Evolutionary conservation across 441 rosid species (phyloP).

Genomic region (Capsella rubella): DNA sequence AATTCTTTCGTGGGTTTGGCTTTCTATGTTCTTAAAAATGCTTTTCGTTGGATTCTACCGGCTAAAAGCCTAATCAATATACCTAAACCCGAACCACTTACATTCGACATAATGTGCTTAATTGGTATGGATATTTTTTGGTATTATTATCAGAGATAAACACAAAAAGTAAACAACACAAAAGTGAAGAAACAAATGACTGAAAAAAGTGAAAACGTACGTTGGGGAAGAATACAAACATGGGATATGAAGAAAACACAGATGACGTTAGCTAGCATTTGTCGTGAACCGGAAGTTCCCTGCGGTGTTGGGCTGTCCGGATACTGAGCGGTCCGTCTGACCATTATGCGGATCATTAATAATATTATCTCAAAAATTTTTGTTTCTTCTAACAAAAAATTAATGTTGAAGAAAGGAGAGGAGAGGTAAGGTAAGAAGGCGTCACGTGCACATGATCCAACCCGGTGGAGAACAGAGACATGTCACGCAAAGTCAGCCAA

Average conservation of each 20-base stretch:
- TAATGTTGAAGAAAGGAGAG: neutral
- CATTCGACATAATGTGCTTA: neutral
- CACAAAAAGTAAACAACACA: neutral
- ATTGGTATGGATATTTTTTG: neutral
- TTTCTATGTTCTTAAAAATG: neutral
- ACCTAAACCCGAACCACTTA: neutral
- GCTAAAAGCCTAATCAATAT: constrained; percentile 8
- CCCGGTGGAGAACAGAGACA: constrained; percentile 37
- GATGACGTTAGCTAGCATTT: constrained; percentile 36
- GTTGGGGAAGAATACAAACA: constrained; percentile 13
- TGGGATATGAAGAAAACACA: constrained; percentile 12
- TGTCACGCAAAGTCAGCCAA: constrained; percentile 48
- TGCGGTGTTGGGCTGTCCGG: constrained; percentile 47
- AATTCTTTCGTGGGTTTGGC: neutral
- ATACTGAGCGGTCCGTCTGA: constrained; percentile 38
- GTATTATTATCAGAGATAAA: constrained; percentile 5
- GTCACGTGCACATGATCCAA: constrained; percentile 55
- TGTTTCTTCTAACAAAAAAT: no score
- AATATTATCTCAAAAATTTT: neutral
- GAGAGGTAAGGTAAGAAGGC: constrained; percentile 33
- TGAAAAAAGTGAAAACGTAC: constrained; percentile 20
- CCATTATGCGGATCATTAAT: constrained; percentile 9
- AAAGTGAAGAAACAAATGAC: constrained; percentile 6
- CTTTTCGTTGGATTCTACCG: neutral
- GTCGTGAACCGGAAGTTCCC: constrained; percentile 45